A percentile compares a stretch with the other conserved stretches of the same genome.
These are phyloP conservation scores for Thinopyrum elongatum DNA, from an alignment of 176 grass and related monocot species.

Conservation along the genomic window DNA sequence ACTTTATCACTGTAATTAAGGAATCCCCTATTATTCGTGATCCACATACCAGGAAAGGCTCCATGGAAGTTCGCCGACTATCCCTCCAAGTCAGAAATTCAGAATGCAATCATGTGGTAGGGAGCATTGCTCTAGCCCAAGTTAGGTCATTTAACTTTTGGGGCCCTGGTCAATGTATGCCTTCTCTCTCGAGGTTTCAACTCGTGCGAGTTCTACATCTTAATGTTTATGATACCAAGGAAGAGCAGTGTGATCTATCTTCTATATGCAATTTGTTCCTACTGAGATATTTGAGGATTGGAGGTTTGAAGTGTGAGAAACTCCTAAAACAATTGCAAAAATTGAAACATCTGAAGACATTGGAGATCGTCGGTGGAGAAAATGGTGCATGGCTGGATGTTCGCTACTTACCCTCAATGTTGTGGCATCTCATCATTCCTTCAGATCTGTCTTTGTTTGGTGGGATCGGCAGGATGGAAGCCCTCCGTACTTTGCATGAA, in stretches of 20 bases:
- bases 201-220: neutral
- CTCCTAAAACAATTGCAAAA: neutral
- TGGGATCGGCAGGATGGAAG: neutral
- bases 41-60: neutral
- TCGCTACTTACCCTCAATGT: neutral
- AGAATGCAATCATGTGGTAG: neutral
- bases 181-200: neutral
- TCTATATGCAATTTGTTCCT: neutral
- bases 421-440: neutral
- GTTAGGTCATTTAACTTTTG: slow-evolving; percentile 17
- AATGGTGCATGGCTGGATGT: neutral
- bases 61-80: neutral
- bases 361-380: neutral
- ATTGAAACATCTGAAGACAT: slow-evolving; percentile 2
- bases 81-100: neutral
- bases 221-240: neutral
- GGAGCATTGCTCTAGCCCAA: neutral
- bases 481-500: neutral
- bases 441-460: fast-evolving
- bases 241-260: neutral
- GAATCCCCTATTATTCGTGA: neutral
- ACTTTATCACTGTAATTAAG: slow-evolving; percentile 8
- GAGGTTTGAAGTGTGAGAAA: neutral
- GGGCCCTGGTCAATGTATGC: neutral
- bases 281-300: slow-evolving; percentile 2